Percentiles rank a stretch among this genome's conserved stretches.
Evolutionary conservation across 2,329 filamentous ascomycete species (phyloP).

Genomic region (Cordyceps fumosorosea): DNA sequence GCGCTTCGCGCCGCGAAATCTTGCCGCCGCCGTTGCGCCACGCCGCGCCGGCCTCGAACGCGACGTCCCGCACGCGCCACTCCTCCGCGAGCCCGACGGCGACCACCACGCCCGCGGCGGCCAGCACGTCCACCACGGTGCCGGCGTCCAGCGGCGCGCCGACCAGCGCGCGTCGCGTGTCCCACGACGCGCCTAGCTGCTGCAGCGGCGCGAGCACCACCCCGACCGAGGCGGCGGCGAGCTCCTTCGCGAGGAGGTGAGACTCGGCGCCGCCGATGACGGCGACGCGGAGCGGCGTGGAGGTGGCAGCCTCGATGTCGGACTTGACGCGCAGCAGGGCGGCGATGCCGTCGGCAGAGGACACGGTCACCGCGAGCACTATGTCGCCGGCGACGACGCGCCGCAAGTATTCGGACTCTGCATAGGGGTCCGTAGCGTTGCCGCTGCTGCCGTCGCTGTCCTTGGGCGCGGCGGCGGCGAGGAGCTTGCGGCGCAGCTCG

Average conservation of each 20-base stretch:
- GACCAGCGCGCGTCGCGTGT: constrained; percentile 53
- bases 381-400: constrained; percentile 47
- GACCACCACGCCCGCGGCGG: constrained; percentile 51
- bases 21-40: constrained; percentile 48
- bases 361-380: constrained; percentile 51
- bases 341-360: constrained; percentile 58
- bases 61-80: constrained; percentile 55
- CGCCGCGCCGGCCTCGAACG: constrained; percentile 53
- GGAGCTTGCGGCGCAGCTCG: constrained; percentile 44
- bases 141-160: constrained; percentile 62
- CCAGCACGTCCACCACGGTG: constrained; percentile 50
- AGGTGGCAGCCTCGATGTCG: constrained; percentile 39
- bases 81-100: constrained; percentile 56
- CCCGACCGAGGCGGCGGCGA: constrained; percentile 49
- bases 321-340: constrained; percentile 52
- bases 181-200: constrained; percentile 50
- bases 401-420: constrained; percentile 44
- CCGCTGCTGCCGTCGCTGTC: constrained; percentile 22
- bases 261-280: constrained; percentile 59
- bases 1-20: constrained; percentile 46
- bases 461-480: constrained; percentile 37
- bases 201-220: constrained; percentile 56
- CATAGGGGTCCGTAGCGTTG: constrained; percentile 34
- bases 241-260: constrained; percentile 49
- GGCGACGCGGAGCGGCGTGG: constrained; percentile 39